Percentiles rank a stretch among this genome's conserved stretches.
phyloP scores from a whole-genome alignment of 495 filamentous ascomycete genomes.

The Sordaria brevicollis region DNA sequence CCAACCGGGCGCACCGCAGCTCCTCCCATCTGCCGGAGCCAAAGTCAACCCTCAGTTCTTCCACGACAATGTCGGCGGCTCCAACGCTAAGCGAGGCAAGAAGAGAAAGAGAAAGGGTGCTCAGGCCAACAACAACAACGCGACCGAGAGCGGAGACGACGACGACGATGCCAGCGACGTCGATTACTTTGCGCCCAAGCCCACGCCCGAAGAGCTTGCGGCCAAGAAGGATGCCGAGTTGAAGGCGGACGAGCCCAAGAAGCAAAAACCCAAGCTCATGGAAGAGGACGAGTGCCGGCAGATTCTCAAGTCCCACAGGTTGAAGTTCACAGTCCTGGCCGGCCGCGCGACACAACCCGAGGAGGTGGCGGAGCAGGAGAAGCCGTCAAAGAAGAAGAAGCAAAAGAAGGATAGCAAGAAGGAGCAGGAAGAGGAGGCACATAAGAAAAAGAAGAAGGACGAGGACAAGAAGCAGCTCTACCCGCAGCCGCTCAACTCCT shows the following conservation, averaged over 20 bases:
- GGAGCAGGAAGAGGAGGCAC: conserved; percentile 44
- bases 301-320: conserved; percentile 69
- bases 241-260: conserved; percentile 9
- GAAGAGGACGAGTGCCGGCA: conserved; percentile 60
- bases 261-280: conserved; percentile 23
- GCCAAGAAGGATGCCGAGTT: conserved; percentile 4
- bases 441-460: conserved; percentile 35
- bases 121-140: conserved; percentile 10
- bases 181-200: conserved; percentile 40
- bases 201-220: conserved; percentile 5
- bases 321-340: conserved; percentile 70
- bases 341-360: conserved; percentile 15
- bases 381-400: conserved; percentile 27
- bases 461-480: conserved; percentile 49
- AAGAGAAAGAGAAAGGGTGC: conserved; percentile 39
- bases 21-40: conserved; percentile 41
- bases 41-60: conserved; percentile 39
- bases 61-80: conserved; percentile 29
- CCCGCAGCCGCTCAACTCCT: conserved; percentile 68
- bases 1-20: conserved; percentile 16
- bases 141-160: conserved; percentile 11
- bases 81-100: conserved; percentile 20
- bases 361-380: conserved; percentile 21
- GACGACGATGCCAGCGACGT: conserved; percentile 28
- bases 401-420: conserved; percentile 43